phyloP scores from a whole-genome alignment of 345 rosid genomes.

The Erysimum cheiranthoides region DNA sequence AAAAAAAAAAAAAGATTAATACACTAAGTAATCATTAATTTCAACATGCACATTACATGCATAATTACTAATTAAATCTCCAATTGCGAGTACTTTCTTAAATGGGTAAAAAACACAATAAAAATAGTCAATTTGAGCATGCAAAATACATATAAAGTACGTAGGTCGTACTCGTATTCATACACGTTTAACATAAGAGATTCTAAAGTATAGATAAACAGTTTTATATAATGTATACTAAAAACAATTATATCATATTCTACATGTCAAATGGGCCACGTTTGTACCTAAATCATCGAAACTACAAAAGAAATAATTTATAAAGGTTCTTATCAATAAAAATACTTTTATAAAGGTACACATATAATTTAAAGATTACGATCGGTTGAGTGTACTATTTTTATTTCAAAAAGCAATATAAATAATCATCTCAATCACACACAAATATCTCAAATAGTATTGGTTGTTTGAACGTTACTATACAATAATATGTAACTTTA shows the following conservation, averaged over 20 bases:
- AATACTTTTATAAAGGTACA: too few species aligned
- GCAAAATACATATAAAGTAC: slow-evolving; percentile 18
- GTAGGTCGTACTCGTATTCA: neutral
- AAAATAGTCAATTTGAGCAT: neutral
- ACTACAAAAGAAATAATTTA: slow-evolving; percentile 2
- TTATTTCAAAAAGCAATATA: slow-evolving; percentile 13
- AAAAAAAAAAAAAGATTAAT: too few species aligned
- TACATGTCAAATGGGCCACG: slow-evolving; percentile 34
- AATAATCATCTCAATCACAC: neutral
- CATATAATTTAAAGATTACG: neutral
- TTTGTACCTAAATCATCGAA: slow-evolving; percentile 17
- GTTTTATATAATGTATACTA: neutral
- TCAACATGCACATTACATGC: neutral
- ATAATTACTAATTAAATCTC: neutral
- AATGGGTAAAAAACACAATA: too few species aligned
- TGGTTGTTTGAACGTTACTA: neutral
- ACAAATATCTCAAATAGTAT: slow-evolving; percentile 20
- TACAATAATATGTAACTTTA: neutral
- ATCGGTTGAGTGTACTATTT: slow-evolving; percentile 8
- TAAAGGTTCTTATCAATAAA: neutral
- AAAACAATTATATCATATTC: neutral
- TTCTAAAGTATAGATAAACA: slow-evolving; percentile 15
- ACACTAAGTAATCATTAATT: neutral
- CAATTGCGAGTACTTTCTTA: neutral
- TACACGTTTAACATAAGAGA: slow-evolving; percentile 41